Evolutionary conservation across 257 asterid genomes (phyloP).

Genomic region (Nicotiana knightiana): DNA sequence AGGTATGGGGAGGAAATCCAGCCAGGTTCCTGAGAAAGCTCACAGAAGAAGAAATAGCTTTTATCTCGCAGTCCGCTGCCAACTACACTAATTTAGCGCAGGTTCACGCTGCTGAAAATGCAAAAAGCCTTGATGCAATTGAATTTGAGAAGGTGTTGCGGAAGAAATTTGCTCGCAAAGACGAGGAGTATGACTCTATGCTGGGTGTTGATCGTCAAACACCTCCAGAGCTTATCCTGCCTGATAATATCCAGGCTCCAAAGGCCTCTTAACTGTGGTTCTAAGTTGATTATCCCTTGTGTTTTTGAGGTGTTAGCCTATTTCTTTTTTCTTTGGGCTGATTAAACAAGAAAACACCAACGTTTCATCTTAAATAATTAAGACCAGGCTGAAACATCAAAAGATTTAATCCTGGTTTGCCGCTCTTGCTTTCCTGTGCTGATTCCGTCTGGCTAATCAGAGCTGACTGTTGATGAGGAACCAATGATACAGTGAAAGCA

Average conservation of each 20-base stretch:
- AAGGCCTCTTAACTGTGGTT: conserved; percentile 32
- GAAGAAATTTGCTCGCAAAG: conserved; percentile 57
- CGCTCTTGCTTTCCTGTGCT: conserved; percentile 21
- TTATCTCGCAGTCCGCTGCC: conserved; percentile 73
- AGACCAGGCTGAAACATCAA: conserved; percentile 27
- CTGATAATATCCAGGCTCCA: conserved; percentile 40
- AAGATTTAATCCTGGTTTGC: conserved; percentile 34
- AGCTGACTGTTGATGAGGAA: background rate
- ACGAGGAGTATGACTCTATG: conserved; percentile 53
- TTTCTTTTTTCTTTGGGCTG: background rate
- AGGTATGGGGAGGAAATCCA: conserved; percentile 99
- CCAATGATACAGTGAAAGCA: background rate
- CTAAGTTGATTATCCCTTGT: conserved; percentile 6
- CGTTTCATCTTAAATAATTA: conserved; percentile 34
- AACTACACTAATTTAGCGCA: conserved; percentile 72
- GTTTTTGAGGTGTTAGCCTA: conserved; percentile 6
- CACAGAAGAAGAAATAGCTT: conserved; percentile 76
- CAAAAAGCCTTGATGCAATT: conserved; percentile 57
- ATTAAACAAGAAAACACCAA: conserved; percentile 18
- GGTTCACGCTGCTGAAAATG: conserved; percentile 88
- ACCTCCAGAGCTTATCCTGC: conserved; percentile 41
- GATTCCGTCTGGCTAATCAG: background rate
- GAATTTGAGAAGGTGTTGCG: conserved; percentile 78
- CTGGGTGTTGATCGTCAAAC: conserved; percentile 48
- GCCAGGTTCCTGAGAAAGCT: conserved; percentile 92